Percentiles rank a stretch among this genome's conserved stretches.
Conservation (phyloP, 208 protist species). For the Leishmania arabica region DNA sequence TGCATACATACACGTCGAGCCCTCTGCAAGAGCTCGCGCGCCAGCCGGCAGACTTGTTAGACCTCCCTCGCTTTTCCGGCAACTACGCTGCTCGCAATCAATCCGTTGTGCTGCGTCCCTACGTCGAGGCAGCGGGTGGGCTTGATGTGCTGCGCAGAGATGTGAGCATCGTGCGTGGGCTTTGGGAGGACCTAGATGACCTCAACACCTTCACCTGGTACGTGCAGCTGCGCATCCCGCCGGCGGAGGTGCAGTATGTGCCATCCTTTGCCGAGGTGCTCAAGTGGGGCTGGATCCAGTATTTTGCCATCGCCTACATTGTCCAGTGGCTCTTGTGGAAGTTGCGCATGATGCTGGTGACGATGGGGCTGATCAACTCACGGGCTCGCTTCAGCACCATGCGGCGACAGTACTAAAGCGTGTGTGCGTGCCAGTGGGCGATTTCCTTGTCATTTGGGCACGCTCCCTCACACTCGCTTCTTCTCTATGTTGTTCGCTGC, state of each 20-base stretch:
- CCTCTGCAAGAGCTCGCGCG: constrained; percentile 39
- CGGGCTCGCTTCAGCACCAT: constrained; percentile 53
- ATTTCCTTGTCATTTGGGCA: neutral
- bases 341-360: constrained; percentile 65
- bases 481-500: neutral
- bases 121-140: constrained; percentile 46
- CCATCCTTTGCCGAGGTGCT: constrained; percentile 67
- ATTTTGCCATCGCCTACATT: constrained; percentile 74
- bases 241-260: constrained; percentile 55
- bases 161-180: constrained; percentile 21
- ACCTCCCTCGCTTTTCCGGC: constrained; percentile 54
- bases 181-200: constrained; percentile 67
- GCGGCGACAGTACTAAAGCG: constrained; percentile 15
- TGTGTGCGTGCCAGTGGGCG: neutral
- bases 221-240: constrained; percentile 56
- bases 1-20: constrained; percentile 49
- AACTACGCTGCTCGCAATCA: constrained; percentile 67
- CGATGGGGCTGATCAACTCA: constrained; percentile 50
- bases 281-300: constrained; percentile 89
- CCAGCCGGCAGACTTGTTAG: constrained; percentile 50
- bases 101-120: constrained; percentile 41
- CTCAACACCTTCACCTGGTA: constrained; percentile 73
- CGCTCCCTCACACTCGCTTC: neutral
- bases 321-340: constrained; percentile 79
- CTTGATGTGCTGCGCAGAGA: constrained; percentile 40